Conservation (phyloP, 2,329 filamentous ascomycete genomes). For the Trichoderma hamatum region DNA sequence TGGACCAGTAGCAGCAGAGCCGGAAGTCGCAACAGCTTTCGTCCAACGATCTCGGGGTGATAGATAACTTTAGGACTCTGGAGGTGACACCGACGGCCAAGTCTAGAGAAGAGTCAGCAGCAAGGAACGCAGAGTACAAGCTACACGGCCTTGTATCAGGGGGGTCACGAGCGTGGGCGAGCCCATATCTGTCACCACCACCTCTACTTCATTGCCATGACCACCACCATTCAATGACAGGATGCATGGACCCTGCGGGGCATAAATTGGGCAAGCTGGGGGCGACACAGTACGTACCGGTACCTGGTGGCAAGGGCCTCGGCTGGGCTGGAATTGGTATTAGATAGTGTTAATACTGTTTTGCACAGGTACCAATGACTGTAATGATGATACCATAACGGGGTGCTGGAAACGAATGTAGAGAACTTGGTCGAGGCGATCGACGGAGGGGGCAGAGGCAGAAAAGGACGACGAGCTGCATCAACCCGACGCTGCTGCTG, state of each 20-base stretch:
- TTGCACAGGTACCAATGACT: background rate
- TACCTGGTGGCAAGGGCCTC: conserved; percentile 11
- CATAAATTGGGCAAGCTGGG: conserved; percentile 6
- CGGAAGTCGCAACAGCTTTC: background rate
- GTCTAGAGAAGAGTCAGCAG: conserved; percentile 16
- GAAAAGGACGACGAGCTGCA: conserved; percentile 12
- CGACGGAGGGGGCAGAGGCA: conserved; percentile 12
- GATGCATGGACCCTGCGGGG: conserved; percentile 25
- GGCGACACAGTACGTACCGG: conserved; percentile 20
- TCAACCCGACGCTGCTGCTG: conserved; percentile 14
- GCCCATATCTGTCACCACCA: conserved; percentile 20
- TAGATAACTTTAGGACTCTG: conserved; percentile 17
- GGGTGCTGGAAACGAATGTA: background rate
- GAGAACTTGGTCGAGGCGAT: conserved; percentile 5
- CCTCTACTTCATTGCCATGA: conserved; percentile 10
- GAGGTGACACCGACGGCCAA: conserved; percentile 17
- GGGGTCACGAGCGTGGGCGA: conserved; percentile 25
- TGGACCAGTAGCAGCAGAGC: conserved; percentile 18
- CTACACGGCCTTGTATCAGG: conserved; percentile 7
- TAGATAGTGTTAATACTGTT: background rate
- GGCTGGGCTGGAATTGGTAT: background rate
- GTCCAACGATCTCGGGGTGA: conserved; percentile 17
- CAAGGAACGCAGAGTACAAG: conserved; percentile 10
- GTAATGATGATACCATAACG: conserved; percentile 19
- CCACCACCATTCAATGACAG: conserved; percentile 6